Percentiles rank a stretch among this genome's conserved stretches.
Evolutionary conservation across 2,329 filamentous ascomycete genomes (phyloP).

Genomic region (Aspergillus phoenicis): DNA sequence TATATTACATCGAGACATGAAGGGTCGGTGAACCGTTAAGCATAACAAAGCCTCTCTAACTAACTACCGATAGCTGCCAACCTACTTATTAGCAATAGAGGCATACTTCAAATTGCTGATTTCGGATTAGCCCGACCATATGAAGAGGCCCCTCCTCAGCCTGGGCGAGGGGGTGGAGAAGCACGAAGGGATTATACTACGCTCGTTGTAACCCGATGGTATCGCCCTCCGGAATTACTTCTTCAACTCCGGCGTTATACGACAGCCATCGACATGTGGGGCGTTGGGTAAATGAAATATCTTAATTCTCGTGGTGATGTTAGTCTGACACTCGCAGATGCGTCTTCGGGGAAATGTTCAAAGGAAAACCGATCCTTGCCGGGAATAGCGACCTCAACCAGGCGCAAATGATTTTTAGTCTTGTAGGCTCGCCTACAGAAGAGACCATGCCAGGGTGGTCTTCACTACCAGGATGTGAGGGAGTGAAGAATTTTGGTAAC

Average conservation of each 20-base stretch:
- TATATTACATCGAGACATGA: slow-evolving; percentile 97
- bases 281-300: slow-evolving; percentile 71
- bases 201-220: slow-evolving; percentile 97
- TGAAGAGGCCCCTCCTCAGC: slow-evolving; percentile 76
- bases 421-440: slow-evolving; percentile 87
- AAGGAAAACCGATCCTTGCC: slow-evolving; percentile 86
- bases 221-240: slow-evolving; percentile 88
- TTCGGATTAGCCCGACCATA: slow-evolving; percentile 94
- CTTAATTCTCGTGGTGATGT: slow-evolving; percentile 1
- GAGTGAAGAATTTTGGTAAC: slow-evolving; percentile 63
- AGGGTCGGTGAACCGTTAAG: slow-evolving; percentile 49
- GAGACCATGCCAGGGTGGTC: slow-evolving; percentile 93
- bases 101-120: slow-evolving; percentile 93
- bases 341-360: slow-evolving; percentile 97
- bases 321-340: slow-evolving; percentile 60
- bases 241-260: slow-evolving; percentile 88
- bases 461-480: slow-evolving; percentile 77
- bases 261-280: slow-evolving; percentile 98
- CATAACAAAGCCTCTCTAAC: slow-evolving; percentile 1
- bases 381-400: slow-evolving; percentile 89
- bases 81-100: slow-evolving; percentile 90
- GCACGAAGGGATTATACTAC: slow-evolving; percentile 90
- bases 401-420: slow-evolving; percentile 88
- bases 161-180: slow-evolving; percentile 79
- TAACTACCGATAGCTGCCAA: slow-evolving; percentile 68